phyloP scores from a whole-genome alignment of 139 green algal genomes.

The Haematococcus sp. region DNA sequence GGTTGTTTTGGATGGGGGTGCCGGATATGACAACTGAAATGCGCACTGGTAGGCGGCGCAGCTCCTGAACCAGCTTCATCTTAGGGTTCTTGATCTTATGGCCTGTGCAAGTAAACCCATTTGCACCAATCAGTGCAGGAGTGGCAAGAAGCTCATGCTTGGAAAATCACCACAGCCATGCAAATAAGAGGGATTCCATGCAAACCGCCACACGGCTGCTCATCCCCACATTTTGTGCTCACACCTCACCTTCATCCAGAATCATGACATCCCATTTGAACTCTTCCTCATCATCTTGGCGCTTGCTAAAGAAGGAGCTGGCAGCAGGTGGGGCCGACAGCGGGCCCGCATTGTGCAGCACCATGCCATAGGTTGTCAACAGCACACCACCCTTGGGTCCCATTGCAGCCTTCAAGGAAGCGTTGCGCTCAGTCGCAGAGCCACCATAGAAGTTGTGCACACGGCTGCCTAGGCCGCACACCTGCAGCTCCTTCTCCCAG shows the following conservation, averaged over 20 bases:
- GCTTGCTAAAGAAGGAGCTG: neutral
- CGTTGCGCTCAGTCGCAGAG: slow-evolving; percentile 25
- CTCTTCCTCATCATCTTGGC: slow-evolving; percentile 33
- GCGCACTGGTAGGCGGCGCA: slow-evolving; percentile 43
- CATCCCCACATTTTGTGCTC: neutral
- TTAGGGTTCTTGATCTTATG: slow-evolving; percentile 90
- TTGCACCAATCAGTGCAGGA: too few relatives aligned
- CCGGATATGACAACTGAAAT: slow-evolving; percentile 81
- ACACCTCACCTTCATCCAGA: slow-evolving; percentile 86
- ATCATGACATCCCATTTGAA: slow-evolving; percentile 86
- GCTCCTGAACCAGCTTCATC: slow-evolving; percentile 65
- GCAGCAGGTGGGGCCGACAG: slow-evolving; percentile 30
- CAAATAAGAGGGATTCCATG: too few relatives aligned
- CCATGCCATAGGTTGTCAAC: slow-evolving; percentile 93
- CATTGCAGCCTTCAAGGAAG: slow-evolving; percentile 24
- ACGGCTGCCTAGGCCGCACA: slow-evolving; percentile 61
- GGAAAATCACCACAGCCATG: too few relatives aligned
- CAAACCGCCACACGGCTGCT: neutral
- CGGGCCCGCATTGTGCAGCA: slow-evolving; percentile 72
- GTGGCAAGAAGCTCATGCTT: too few relatives aligned
- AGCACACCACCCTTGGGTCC: slow-evolving; percentile 56
- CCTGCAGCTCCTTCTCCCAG: slow-evolving; percentile 82
- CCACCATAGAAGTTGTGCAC: slow-evolving; percentile 23
- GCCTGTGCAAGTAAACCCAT: too few relatives aligned
- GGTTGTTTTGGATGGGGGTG: slow-evolving; percentile 89